Evolutionary conservation across 345 rosid genomes (phyloP).

Genomic region (Turritis glabra): DNA sequence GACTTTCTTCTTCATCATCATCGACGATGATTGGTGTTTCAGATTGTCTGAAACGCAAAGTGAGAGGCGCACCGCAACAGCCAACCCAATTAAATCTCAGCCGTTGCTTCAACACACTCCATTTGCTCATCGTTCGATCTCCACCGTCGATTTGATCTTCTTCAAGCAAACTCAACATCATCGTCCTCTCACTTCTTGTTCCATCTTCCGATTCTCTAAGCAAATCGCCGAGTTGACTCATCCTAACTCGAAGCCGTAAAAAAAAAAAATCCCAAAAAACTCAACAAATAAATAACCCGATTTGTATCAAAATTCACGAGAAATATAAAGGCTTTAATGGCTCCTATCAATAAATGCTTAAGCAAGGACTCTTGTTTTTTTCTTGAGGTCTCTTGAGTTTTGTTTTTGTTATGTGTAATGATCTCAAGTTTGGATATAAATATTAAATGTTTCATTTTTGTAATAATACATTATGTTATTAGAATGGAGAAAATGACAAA

Average conservation of each 20-base stretch:
- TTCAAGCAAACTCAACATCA: slow-evolving; percentile 35
- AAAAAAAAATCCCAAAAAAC: neutral
- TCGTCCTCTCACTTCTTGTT: slow-evolving; percentile 28
- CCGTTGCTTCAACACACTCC: slow-evolving; percentile 68
- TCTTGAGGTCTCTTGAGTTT: slow-evolving; percentile 8
- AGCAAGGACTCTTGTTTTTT: slow-evolving; percentile 20
- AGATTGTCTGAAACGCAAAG: slow-evolving; percentile 46
- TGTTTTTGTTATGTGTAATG: neutral
- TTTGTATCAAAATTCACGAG: slow-evolving; percentile 26
- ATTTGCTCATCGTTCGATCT: slow-evolving; percentile 40
- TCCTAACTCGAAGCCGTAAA: neutral
- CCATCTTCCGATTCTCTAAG: slow-evolving; percentile 33
- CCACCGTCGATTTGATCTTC: slow-evolving; percentile 45
- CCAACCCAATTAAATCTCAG: slow-evolving; percentile 63
- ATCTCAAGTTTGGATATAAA: slow-evolving; percentile 20
- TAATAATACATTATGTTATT: neutral
- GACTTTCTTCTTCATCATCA: slow-evolving; percentile 24
- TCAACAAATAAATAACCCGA: neutral
- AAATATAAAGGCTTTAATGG: slow-evolving; percentile 25
- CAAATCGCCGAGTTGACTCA: slow-evolving; percentile 42
- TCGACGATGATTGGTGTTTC: slow-evolving; percentile 34
- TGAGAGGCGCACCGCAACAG: slow-evolving; percentile 55
- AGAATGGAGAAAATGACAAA: slow-evolving; percentile 30
- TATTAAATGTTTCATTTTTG: neutral
- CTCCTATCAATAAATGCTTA: slow-evolving; percentile 36